Evolutionary conservation across 129 eudicot genomes (phyloP), one percentile per base, ranked within the genome.

Genomic region (Tanacetum coccineum): DNA sequence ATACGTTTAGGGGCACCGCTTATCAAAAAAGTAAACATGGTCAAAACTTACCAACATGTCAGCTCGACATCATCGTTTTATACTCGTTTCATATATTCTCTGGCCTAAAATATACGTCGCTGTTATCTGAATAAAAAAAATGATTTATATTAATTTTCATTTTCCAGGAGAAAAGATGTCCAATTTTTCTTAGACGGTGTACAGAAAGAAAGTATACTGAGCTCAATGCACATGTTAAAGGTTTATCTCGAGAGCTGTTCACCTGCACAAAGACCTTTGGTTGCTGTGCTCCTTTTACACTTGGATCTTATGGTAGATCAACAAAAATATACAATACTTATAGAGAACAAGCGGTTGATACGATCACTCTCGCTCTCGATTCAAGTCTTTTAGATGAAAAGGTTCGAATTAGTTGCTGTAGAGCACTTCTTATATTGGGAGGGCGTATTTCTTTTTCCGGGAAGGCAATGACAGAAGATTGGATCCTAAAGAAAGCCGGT

Each of bases 221-320:
- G 19, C 62, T 63, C 68, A 19, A 76, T 79, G 83, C 67, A 77
- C 39, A 62, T 61, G 74, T 63, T 85, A 63, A 71, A 66, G 47
- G 63, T 54, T 25, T 71, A 70, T 77, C 78, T 86, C 32, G 78
- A 69, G 53, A 26, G 55, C 68, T 77, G 85, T 61, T 54, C 77
- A 62, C 64, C 65, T 30, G 85, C 78, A 45, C 54, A 67, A 54
- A 80, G 65, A 45, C 87, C 87, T 13, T 55, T 74, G 50, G 78
- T 82, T 64, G 81, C 87, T 6, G 71, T 74, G 67, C 83, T 86
- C 13, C 57, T 86, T 50, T 79, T 86, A 32, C 77, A 82, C 28
- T 52, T 86, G 39, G 78, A 82, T 79, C 83, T 82, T 71, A 76
- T 86, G 88, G 86, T 11, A 25, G 62, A 58, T 58, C 62, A 13